These are phyloP conservation scores for Podospora sp. DNA, from an alignment of 495 filamentous ascomycete species.

Conservation along the genomic window DNA sequence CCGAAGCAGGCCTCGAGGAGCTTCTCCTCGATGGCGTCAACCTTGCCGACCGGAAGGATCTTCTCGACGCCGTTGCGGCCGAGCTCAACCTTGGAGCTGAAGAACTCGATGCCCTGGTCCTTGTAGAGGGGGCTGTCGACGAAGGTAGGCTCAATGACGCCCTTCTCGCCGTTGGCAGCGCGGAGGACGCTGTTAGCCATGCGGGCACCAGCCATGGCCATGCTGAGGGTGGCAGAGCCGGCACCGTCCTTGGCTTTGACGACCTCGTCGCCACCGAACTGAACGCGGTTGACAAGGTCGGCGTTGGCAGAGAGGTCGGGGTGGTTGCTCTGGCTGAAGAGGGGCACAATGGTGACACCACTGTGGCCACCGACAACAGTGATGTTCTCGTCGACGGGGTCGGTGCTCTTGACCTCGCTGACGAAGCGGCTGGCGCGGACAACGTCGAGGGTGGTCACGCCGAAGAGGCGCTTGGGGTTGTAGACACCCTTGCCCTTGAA, in stretches of 20 bases:
- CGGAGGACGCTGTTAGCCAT: conserved; percentile 95
- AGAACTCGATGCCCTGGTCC: conserved; percentile 94
- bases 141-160: conserved; percentile 93
- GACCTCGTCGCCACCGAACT: conserved; percentile 99
- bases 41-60: conserved; percentile 79
- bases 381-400: conserved; percentile 90
- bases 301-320: conserved; percentile 73
- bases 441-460: conserved; percentile 98
- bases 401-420: conserved; percentile 83
- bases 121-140: conserved; percentile 97
- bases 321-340: conserved; percentile 92
- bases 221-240: conserved; percentile 96
- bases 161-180: conserved; percentile 91
- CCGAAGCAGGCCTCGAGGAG: conserved; percentile 79
- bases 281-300: conserved; percentile 88
- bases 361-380: conserved; percentile 96
- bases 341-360: conserved; percentile 95
- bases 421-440: conserved; percentile 98
- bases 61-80: conserved; percentile 95
- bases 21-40: conserved; percentile 84
- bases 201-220: conserved; percentile 97
- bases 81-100: conserved; percentile 90
- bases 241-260: conserved; percentile 99
- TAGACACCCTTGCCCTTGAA: conserved; percentile 93
- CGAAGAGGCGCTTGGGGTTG: conserved; percentile 98